phyloP scores from a whole-genome alignment of 2,329 filamentous ascomycete species.

The Ophiostoma quercus region DNA sequence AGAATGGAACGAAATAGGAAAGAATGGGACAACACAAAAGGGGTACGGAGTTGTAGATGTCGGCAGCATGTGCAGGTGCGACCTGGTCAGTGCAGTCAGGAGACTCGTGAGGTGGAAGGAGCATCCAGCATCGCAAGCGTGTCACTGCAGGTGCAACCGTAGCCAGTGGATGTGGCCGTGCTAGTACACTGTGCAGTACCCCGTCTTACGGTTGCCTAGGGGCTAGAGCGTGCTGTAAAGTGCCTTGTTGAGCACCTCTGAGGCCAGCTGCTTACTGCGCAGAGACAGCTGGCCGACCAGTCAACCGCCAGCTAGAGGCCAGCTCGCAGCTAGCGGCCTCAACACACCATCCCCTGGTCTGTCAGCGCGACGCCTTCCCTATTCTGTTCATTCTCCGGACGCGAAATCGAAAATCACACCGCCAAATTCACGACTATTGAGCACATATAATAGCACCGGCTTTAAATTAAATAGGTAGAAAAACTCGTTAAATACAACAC shows the following conservation, averaged over 20 bases:
- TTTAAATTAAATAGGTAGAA: slow-evolving; percentile 23
- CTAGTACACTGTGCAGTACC: neutral
- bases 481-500: slow-evolving; percentile 11
- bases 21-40: neutral
- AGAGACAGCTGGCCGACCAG: neutral
- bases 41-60: neutral
- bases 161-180: neutral
- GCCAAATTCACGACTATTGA: slow-evolving; percentile 14
- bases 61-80: slow-evolving; percentile 6
- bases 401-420: slow-evolving; percentile 19
- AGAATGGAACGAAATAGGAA: neutral
- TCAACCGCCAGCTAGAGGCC: slow-evolving; percentile 5
- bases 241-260: neutral
- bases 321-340: neutral
- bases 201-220: neutral
- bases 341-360: slow-evolving; percentile 9
- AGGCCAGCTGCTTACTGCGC: neutral
- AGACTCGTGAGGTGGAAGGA: slow-evolving; percentile 2
- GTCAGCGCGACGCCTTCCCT: slow-evolving; percentile 31
- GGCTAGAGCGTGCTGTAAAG: no score
- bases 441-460: neutral
- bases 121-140: neutral
- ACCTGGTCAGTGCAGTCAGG: slow-evolving; percentile 3
- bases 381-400: slow-evolving; percentile 16
- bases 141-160: slow-evolving; percentile 14